Base-by-base conservation (phyloP, 1,139 yeast species). In the Pichia cactophila region DNA sequence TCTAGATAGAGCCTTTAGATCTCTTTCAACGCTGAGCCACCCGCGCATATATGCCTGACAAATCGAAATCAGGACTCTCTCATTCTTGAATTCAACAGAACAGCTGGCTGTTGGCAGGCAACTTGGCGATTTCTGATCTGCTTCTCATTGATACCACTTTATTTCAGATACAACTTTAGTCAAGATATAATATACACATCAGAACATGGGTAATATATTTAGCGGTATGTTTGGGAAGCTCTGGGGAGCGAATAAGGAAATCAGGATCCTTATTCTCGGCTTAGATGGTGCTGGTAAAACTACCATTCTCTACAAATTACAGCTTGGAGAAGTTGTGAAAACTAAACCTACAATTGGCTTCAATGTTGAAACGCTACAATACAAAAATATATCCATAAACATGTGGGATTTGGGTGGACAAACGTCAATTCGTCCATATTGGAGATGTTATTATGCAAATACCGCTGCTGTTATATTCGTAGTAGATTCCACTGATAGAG, bases 241-340 rank as follows among this genome's bases (percentile, higher is more conserved):
- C 49, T 92, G 97, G 95, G 95, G 95, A 35, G 78, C 83, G 48
- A 84, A 83, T 61, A 88, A 88, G 68, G 97, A 92, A 69, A 84
- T 90, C 62, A 78, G 98, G 58, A 89, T 92, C 51, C 77, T 92
- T 56, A 92, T 92, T 59, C 74, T 92, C 50, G 98, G 98, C 5
- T 73, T 92, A 54, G 98, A 92, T 68, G 97, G 97, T 71, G 97
- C 98, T 3, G 98, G 98, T 48, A 92, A 92, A 66, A 92, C 98
- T 44, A 92, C 98, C 11, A 90, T 92, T 53, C 75, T 92, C 54
- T 92, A 92, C 70, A 80, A 94, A 59, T 74, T 92, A 54, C 97
- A 92, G 66, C 76, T 89, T 68, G 97, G 97, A 26, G 97, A 89
- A 66, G 96, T 89, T 33, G 89, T 89, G 41, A 86, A 94, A 46